phyloP scores from a whole-genome alignment of 2,329 filamentous ascomycete species.

The Aspergillus ruber region DNA sequence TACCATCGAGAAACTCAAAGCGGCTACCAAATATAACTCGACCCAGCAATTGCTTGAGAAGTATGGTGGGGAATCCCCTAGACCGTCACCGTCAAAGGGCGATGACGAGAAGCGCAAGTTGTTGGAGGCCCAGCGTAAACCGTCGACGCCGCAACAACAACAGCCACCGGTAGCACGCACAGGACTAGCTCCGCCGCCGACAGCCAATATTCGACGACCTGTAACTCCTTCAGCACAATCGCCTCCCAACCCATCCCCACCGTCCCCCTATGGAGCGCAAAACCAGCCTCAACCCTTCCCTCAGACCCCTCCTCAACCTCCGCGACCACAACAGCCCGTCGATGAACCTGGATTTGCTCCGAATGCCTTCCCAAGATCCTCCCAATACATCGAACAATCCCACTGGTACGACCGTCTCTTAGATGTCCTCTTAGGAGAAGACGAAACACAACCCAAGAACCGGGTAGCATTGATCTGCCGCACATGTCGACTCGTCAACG shows the following conservation, averaged over 20 bases:
- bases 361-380: conserved; percentile 38
- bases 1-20: conserved; percentile 91
- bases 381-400: conserved; percentile 37
- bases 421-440: conserved; percentile 86
- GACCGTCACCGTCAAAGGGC: conserved; percentile 20
- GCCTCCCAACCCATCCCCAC: conserved; percentile 13
- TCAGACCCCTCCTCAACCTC: conserved; percentile 7
- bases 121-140: conserved; percentile 11
- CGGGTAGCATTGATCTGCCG: conserved; percentile 79
- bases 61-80: conserved; percentile 65
- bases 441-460: conserved; percentile 88
- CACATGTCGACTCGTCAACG: conserved; percentile 82
- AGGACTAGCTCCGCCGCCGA: conserved; percentile 54
- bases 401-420: conserved; percentile 95
- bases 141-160: conserved; percentile 8
- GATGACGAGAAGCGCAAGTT: conserved; percentile 17
- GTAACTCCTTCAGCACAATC: conserved; percentile 21
- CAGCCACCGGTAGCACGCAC: conserved; percentile 39
- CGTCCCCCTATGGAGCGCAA: conserved; percentile 18
- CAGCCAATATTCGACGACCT: conserved; percentile 53
- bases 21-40: conserved; percentile 91
- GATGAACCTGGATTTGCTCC: conserved; percentile 43
- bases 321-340: conserved; percentile 13
- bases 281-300: conserved; percentile 8
- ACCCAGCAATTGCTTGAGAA: conserved; percentile 91